Evolutionary conservation across 2,329 filamentous ascomycete genomes (phyloP), one percentile per base, ranked within the genome.

Genomic region (Phialemoniopsis sp.): DNA sequence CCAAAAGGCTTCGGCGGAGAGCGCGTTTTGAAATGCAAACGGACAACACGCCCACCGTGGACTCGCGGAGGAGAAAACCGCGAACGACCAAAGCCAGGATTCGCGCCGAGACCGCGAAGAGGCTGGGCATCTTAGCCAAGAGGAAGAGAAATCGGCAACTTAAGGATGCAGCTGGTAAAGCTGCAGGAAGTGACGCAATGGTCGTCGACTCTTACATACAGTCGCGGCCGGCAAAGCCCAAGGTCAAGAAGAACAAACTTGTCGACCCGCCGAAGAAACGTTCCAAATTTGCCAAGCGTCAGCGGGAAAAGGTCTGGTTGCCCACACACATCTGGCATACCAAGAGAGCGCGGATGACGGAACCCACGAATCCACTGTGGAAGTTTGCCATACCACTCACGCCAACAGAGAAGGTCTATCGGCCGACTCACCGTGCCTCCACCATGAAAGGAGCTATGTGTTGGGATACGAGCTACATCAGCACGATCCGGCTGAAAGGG

Each of bases 401-500:
- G 5, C 89, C 91, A 0, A 94, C 86, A 19, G 83, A 89, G 56
- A 98, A 98, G 68, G 82, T 85, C 37, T 96, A 96, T 58, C 74
- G 93, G 37, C 80, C 88, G 34, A 93, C 88, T 0, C 89, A 97
- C 66, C 80, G 90, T 47, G 84, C 88, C 16, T 79, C 82, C 38
- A 81, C 82, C 19, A 74, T 83, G 38, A 79, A 83, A 47, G 90
- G 93, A 5, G 85, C 85, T 16, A 71, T 97, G 32, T 82, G 82
- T 1, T 97, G 91, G 89, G 93, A 98, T 62, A 87, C 81, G 70
- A 97, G 90, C 58, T 98, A 96, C 58, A 85, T 93, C 68, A 87
- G 87, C 50, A 95, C 89, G 2, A 85, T 97, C 47, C 76, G 83
- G 13, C 58, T 97, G 4, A 82, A 84, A 49, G 93, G 90, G 0